Percentiles rank a stretch among this genome's conserved stretches.
phyloP scores from a whole-genome alignment of 495 filamentous ascomycete genomes.

The Talaromyces thailandensis region DNA sequence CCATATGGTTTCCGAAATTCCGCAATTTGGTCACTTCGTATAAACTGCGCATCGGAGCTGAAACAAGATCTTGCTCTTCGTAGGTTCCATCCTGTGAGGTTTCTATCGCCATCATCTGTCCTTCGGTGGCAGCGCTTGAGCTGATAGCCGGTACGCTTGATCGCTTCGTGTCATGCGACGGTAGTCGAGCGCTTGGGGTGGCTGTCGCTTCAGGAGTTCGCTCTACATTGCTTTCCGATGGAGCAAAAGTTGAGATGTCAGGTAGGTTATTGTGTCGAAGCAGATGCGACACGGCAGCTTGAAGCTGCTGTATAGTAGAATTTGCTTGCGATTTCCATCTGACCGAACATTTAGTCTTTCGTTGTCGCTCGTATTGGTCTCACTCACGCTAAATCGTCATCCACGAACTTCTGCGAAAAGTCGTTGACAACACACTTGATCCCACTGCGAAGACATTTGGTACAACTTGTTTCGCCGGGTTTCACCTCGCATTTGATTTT shows the following conservation, averaged over 20 bases:
- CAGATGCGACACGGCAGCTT: slow-evolving; percentile 35
- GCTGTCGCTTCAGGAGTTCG: slow-evolving; percentile 19
- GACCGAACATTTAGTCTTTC: neutral
- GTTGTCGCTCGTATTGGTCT: neutral
- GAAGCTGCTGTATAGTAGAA: slow-evolving; percentile 31
- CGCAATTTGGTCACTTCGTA: slow-evolving; percentile 53
- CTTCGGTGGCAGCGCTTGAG: neutral
- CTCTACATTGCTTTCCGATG: slow-evolving; percentile 20
- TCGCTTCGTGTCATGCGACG: slow-evolving; percentile 20
- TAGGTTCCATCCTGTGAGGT: slow-evolving; percentile 42
- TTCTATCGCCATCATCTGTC: slow-evolving; percentile 36
- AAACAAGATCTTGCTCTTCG: slow-evolving; percentile 38
- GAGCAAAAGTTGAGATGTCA: slow-evolving; percentile 29
- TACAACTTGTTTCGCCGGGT: slow-evolving; percentile 31
- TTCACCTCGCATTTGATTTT: slow-evolving; percentile 41
- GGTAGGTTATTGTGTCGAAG: slow-evolving; percentile 29
- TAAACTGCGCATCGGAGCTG: slow-evolving; percentile 49
- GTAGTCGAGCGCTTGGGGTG: slow-evolving; percentile 18
- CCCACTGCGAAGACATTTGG: slow-evolving; percentile 36
- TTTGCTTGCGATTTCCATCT: slow-evolving; percentile 39
- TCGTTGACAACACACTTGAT: slow-evolving; percentile 41
- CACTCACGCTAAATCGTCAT: slow-evolving; percentile 37
- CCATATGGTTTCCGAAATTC: slow-evolving; percentile 37
- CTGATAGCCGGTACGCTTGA: slow-evolving; percentile 18
- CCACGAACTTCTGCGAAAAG: slow-evolving; percentile 41